Evolutionary conservation across 2,329 filamentous ascomycete species (phyloP), one percentile per base, ranked within the genome.

Genomic region (Beauveria rudraprayagi): DNA sequence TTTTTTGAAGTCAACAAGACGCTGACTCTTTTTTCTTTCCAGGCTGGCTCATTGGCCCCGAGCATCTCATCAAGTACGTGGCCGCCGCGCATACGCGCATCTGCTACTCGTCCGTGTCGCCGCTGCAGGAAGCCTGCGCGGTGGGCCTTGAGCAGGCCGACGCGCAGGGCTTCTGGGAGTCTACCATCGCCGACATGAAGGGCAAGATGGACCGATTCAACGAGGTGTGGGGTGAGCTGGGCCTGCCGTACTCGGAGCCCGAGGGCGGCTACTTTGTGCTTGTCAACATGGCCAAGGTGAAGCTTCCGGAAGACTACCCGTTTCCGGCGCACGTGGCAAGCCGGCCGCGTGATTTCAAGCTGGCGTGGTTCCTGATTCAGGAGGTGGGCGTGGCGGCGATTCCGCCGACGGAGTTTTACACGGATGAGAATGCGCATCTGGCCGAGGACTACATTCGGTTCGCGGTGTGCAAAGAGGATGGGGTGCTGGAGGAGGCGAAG

Each of bases 191-290:
- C 43, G 92, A 97, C 67, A 97, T 97, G 93, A 90, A 91, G 76
- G 83, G 76, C 62, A 97, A 96, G 75, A 88, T 97, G 78, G 81
- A 89, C 67, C 84, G 84, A 26, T 97, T 99, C 80, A 96, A 93
- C 73, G 80, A 88, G 64, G 79, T 93, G 46, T 93, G 89, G 78
- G 79, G 84, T 55, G 90, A 93, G 76, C 81, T 93, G 7, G 83
- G 80, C 17, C 79, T 93, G 55, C 88, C 89, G 4, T 96, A 93
- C 78, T 93, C 91, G 1, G 89, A 96, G 63, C 94, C 94, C 5
- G 92, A 99, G 74, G 94, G 94, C 58, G 94, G 94, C 22, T 99
- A 99, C 79, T 99, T 99, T 71, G 91, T 99, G 44, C 84, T 99
- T 58, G 94, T 91, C 65, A 99, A 99, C 77, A 87, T 97, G 81